Evolutionary conservation across 441 rosid genomes (phyloP), one percentile per base, ranked within the genome.

Genomic region (Oxalis stricta): DNA sequence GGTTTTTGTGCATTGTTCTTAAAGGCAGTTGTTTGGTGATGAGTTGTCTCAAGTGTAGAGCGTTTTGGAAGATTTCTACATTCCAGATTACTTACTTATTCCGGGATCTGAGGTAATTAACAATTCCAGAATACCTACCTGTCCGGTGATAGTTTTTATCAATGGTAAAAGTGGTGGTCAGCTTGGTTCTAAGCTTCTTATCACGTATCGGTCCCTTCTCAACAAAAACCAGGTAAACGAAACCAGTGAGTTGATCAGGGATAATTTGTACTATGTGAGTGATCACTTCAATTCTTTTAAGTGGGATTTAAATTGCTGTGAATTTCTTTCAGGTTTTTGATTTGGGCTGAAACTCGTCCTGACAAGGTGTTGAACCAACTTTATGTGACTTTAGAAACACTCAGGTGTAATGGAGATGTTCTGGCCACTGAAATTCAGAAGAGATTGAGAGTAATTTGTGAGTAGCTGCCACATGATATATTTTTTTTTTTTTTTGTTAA

Each of bases 121-220:
- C 2, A 18, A 22, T 50, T 13, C 62, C 5, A 43, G 40, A 9
- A 16, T 39, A 21, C 72, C 75, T 14, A 8, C 62, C n/a, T 65
- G 72, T 54, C 79, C 75, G 3, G 72, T 72, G 58, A 33, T 72
- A 10, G 75, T 49, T 19, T 72, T 72, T 47, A 65, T 72, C 37
- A 72, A 72, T 56, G 44, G 75, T 20, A 69, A 37, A 63, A 72
- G 79, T 14, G 79, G 75, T 14, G 72, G 75, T 34, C 75, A 72
- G 61, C 60, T 69, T 15, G 75, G 75, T 7, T 61, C 68, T 9
- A 43, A 63, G 33, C 72, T 72, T 48, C 72, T 72, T 30, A 12
- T 14, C 5, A 65, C 65, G 8, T 72, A 60, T 33, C 61, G 64
- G 18, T 39, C 70, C 22, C 52, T 72, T 52, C 79, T 72, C 31